A percentile compares a stretch with the other conserved stretches of the same genome.
Conservation (phyloP, 2,329 filamentous ascomycete species). For the Aspergillus aculeatinus region DNA sequence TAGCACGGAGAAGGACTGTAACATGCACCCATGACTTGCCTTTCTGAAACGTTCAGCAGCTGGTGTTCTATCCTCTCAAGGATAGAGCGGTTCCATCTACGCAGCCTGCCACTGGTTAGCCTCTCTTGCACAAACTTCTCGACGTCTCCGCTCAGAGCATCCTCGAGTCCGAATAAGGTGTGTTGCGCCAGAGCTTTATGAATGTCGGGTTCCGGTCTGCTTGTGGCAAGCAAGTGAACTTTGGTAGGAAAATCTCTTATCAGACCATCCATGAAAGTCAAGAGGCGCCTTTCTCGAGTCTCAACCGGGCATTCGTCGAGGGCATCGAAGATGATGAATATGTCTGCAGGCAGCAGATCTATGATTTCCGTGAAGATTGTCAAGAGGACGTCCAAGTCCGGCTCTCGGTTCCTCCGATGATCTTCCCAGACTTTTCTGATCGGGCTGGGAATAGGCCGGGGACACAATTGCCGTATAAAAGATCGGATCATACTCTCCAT, state of each 20-base stretch:
- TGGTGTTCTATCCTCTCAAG: neutral
- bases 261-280: neutral
- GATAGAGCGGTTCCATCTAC: neutral
- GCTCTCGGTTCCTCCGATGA: neutral
- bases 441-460: neutral
- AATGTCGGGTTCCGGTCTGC: neutral
- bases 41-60: neutral
- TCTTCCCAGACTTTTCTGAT: neutral
- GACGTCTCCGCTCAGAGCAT: neutral
- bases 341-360: neutral
- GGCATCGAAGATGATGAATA: neutral
- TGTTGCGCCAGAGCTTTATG: neutral
- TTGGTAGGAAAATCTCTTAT: neutral
- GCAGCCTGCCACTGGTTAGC: neutral
- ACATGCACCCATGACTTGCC: neutral
- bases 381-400: neutral
- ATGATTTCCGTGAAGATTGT: neutral
- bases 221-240: neutral
- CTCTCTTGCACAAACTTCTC: neutral
- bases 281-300: neutral
- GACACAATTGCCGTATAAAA: neutral
- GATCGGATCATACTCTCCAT: neutral
- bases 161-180: neutral
- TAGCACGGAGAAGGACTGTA: neutral
- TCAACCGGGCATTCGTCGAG: conserved; percentile 1